phyloP scores from a whole-genome alignment of 495 filamentous ascomycete species.

The Daldinia caldariorum region DNA sequence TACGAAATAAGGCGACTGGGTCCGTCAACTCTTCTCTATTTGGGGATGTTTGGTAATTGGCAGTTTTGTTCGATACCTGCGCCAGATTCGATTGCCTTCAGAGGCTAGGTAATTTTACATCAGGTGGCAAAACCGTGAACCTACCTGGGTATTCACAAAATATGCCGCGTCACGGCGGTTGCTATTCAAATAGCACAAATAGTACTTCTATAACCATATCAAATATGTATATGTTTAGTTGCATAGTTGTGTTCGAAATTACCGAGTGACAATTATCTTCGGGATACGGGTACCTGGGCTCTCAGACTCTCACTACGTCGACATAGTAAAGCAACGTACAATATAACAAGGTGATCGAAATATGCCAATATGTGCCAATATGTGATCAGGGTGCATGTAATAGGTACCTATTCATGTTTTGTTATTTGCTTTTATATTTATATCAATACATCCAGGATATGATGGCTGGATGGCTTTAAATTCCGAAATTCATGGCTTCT shows the following conservation, averaged over 20 bases:
- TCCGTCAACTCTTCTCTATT: background rate
- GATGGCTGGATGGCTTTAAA: background rate
- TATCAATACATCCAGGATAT: no score
- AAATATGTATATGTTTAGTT: background rate
- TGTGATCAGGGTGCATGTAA: no score
- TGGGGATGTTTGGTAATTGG: constrained; percentile 5
- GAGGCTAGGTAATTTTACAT: constrained; percentile 13
- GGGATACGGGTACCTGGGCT: no score
- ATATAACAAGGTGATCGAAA: no score
- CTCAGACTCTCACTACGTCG: no score
- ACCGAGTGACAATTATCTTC: background rate
- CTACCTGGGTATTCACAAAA: background rate
- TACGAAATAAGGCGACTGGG: constrained; percentile 12
- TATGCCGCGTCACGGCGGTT: background rate
- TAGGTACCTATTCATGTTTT: no score
- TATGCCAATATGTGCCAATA: no score
- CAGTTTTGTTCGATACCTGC: constrained; percentile 15
- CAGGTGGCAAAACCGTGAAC: background rate
- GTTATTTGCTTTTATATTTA: no score
- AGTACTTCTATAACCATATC: constrained; percentile 18
- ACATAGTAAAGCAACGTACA: no score
- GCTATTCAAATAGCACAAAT: constrained; percentile 15
- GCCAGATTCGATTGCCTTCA: constrained; percentile 17
- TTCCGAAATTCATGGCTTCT: background rate
- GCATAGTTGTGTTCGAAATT: background rate